Evolutionary conservation across 108 stramenopile species (phyloP), one percentile per base, ranked within the genome.

Genomic region (Stephanodiscus minutulus): DNA sequence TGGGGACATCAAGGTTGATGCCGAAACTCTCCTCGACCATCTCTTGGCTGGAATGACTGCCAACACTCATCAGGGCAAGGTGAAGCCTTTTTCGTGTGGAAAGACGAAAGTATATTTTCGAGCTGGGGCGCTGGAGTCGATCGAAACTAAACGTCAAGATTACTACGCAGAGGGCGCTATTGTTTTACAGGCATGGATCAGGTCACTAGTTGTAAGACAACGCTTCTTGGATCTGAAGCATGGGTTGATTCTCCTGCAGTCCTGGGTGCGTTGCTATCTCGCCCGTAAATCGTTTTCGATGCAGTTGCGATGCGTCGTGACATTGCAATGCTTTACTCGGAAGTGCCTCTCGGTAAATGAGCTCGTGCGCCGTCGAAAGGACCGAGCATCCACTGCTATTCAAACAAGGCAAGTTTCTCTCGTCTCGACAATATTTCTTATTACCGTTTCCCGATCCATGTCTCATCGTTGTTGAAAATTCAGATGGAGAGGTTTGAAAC

Each of bases 101-200:
- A 88, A 86, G 47, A 93, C 91, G n/a, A 87, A 79, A 44, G 87
- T 95, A 9, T 96, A 88, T 74, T 95, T 93, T 70, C 82, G 86
- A 50, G 73, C 90, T 22, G 93, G 93, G 46, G 89, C 90, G 27
- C 71, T 91, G 33, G 96, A 96, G 56, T 64, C 37, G n/a, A 77
- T 95, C 15, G 91, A 96, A 71, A 75, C 74, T 10, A 64, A 66
- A 22, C 76, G 91, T 21, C 69, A 89, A 76, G 87, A 88, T 37
- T 85, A 84, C 41, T 86, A 89, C 49, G 84, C 88, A 29, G 70
- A 79, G 28, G 60, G 72, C 53, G 86, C 88, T 5, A 17, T 77
- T 35, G 61, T 67, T 35, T 57, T 92, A 37, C 87, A 92, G 83
- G 53, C 75, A 12, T 82, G 77, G 49, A 77, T 79, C 15, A 82